Evolutionary conservation across 2,329 filamentous ascomycete genomes (phyloP).

Genomic region (Sordariomycetes sp.): DNA sequence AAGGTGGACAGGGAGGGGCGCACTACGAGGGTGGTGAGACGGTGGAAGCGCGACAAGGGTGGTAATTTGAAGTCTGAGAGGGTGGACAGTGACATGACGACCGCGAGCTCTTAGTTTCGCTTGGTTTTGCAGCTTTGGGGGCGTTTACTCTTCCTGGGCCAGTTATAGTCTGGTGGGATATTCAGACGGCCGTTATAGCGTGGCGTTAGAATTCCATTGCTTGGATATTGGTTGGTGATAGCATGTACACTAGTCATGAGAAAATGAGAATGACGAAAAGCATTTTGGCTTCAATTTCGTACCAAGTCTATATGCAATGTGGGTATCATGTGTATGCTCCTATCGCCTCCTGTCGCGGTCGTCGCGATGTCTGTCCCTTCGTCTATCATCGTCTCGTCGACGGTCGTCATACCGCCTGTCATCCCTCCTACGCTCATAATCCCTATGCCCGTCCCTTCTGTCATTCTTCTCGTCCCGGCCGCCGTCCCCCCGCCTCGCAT

Average conservation of each 20-base stretch:
- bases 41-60: background rate
- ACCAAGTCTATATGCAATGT: background rate
- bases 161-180: no score
- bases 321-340: background rate
- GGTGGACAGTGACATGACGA: no score
- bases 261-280: no score
- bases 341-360: constrained; percentile 2
- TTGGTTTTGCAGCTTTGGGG: no score
- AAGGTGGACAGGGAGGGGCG: background rate
- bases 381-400: background rate
- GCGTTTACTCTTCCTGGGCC: no score
- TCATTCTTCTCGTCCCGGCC: constrained; percentile 11
- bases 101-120: no score
- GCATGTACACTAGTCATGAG: no score
- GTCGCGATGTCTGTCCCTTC: constrained; percentile 1
- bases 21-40: background rate
- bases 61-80: no score
- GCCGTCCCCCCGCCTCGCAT: constrained; percentile 17
- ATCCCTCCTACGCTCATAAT: background rate
- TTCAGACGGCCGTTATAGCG: no score
- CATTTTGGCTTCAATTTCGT: background rate
- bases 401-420: background rate
- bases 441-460: constrained; percentile 5
- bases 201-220: no score
- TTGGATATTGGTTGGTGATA: no score